Base-by-base conservation (phyloP, 2,329 filamentous ascomycete genomes). In the Lecanicillium sp. region DNA sequence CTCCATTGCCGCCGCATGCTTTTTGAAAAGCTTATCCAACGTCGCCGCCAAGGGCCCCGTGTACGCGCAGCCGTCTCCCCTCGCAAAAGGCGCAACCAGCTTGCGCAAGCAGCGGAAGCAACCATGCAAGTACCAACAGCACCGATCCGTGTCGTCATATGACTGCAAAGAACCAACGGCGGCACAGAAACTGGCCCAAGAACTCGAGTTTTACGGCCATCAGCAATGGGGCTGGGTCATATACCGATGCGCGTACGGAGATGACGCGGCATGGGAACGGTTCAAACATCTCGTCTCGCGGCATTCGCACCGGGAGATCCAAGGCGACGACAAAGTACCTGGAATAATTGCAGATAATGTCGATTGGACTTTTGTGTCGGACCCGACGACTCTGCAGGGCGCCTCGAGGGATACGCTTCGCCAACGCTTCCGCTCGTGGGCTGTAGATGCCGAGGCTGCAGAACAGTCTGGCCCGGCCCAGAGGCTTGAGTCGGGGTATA, bases 231-330 rank as follows among this genome's bases (percentile, higher is more conserved):
- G 54, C 19, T 56, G 52, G 24, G 38, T 51, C 20, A 37, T 55
- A 11, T 58, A 56, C 24, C 45, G 54, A 26, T 54, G 52, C 38
- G 49, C 51, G 1, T 57, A 57, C 27, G 32, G 33, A 5, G 51
- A 56, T 21, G 50, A 49, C 20, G 51, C 39, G 0, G 47, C 49
- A 8, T 57, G 49, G 55, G 19, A 29, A 2, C 47, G 49, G 14
- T 53, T 51, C 27, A 21, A 49, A 0, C 0, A 30, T 1, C 49
- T 48, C 19, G 39, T 52, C 4, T 49, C 23, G 24, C 19, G 4
- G 12, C 5, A 3, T 21, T 38, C 20, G 11, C 24, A 24, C 11
- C n/a, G 11, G n/a, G n/a, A 41, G 5, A 11, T 44, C 27, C 26
- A 21, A 15, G 38, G 35, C 15, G 14, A 14, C 6, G 17, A 40